Base-by-base conservation (phyloP, 768 basidiomycete genomes). In the Omphalotus guepiniiformis region DNA sequence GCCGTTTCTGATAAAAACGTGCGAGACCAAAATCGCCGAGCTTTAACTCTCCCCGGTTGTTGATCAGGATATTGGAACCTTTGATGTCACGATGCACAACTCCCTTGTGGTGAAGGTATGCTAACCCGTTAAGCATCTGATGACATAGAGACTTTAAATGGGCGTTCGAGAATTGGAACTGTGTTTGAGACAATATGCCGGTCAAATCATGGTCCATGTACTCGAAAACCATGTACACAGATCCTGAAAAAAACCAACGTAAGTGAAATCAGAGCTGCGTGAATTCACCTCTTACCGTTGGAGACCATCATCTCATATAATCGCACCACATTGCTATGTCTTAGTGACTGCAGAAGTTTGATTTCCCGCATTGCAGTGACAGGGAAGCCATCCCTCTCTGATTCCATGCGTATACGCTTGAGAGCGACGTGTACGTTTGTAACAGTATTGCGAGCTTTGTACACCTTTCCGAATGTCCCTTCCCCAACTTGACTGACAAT, bases 191-290 rank as follows among this genome's bases (percentile, higher is more conserved):
- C 22, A 99, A 74, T 42, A 98, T 76, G 3, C 96, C 96, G 2
- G 94, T 97, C 45, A 99, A 73, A 62, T 99, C 96, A 62, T 98
- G 95, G 58, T 99, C 93, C 90, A 96, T 90, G 65, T 99, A 99
- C 64, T 98, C 94, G 58, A 98, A 93, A 30, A 99, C 95, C 96
- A 99, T 99, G 68, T 92, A 95, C 34, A 96, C 94, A 39, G 88
- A 85, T 49, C 93, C 95, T 97, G 57, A 4, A 15, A 40, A 47
- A 50, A 32, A 34, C 52, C 51, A 49, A 54, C 6, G 27, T 37
- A 42, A 32, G 32, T 12, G 3, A 52, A 13, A 27, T 23, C 25
- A 37, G 23, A 3, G 4, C 28, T 18, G 27, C 32, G 36, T 8
- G 34, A n/a, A n/a, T n/a, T n/a, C n/a, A n/a, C n/a, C n/a, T n/a